phyloP scores from a whole-genome alignment of 345 rosid genomes.

The Erucastrum elatum region DNA sequence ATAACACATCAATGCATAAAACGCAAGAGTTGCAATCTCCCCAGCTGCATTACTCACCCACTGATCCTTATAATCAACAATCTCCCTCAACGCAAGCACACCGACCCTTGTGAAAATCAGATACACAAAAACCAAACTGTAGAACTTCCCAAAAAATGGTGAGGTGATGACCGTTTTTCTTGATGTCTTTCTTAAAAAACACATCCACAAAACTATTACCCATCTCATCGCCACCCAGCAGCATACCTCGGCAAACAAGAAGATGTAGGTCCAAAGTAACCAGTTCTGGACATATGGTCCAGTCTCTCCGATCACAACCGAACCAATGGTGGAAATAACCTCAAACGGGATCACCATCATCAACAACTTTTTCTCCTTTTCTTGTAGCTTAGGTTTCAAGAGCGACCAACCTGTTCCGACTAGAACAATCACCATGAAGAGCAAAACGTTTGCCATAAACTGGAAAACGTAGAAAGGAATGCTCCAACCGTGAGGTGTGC shows the following conservation, averaged over 20 bases:
- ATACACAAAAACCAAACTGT: conserved; percentile 72
- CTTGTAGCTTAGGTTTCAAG: conserved; percentile 40
- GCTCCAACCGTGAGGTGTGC: conserved; percentile 88
- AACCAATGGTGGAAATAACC: conserved; percentile 45
- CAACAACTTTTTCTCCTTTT: conserved; percentile 64
- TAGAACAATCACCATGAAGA: conserved; percentile 82
- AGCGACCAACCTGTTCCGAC: conserved; percentile 88
- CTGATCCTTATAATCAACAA: conserved; percentile 62
- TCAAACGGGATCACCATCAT: conserved; percentile 72
- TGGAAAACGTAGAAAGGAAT: conserved; percentile 66
- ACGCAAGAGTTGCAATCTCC: conserved; percentile 65
- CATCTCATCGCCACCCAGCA: conserved; percentile 73
- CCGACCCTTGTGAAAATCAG: conserved; percentile 75
- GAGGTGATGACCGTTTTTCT: conserved; percentile 53
- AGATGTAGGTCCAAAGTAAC: conserved; percentile 76
- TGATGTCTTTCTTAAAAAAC: conserved; percentile 46
- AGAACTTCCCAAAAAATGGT: conserved; percentile 68
- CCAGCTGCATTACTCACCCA: conserved; percentile 80
- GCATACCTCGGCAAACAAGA: conserved; percentile 62
- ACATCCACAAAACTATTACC: conserved; percentile 73
- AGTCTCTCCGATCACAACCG: conserved; percentile 73
- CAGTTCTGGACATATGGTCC: conserved; percentile 65
- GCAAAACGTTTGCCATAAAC: conserved; percentile 60
- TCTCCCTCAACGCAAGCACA: conserved; percentile 59
- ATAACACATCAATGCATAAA: conserved; percentile 63